Conservation (phyloP, 345 rosid species). For the Eucalyptus tenuipes region DNA sequence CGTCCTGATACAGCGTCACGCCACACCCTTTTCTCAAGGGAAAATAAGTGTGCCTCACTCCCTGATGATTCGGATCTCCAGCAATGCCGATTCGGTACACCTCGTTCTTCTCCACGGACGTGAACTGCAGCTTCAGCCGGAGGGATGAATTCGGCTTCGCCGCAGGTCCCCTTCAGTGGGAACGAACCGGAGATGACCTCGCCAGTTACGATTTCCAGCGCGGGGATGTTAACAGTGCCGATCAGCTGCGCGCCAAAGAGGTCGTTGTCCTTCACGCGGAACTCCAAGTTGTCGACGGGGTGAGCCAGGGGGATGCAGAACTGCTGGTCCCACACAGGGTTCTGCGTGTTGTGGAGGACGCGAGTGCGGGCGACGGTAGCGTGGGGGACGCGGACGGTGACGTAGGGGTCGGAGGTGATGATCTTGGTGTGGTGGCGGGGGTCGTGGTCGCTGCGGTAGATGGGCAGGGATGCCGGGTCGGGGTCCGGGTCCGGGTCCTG, state of each 20-base stretch:
- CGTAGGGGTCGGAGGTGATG: slow-evolving; percentile 80
- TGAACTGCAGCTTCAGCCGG: slow-evolving; percentile 44
- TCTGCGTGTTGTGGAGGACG: slow-evolving; percentile 51
- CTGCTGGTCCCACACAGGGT: slow-evolving; percentile 66
- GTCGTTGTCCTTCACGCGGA: slow-evolving; percentile 79
- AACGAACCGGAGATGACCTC: slow-evolving; percentile 38
- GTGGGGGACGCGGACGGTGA: slow-evolving; percentile 77
- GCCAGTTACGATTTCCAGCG: slow-evolving; percentile 22
- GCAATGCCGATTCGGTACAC: slow-evolving; percentile 37
- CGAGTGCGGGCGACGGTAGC: slow-evolving; percentile 78
- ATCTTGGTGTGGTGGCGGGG: slow-evolving; percentile 22
- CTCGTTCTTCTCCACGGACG: slow-evolving; percentile 49
- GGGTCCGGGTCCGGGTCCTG: neutral
- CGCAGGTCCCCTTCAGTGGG: slow-evolving; percentile 23
- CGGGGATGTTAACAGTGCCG: slow-evolving; percentile 48
- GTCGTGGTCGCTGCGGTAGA: neutral
- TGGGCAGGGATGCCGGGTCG: neutral
- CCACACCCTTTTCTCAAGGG: slow-evolving; percentile 65
- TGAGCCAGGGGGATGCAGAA: slow-evolving; percentile 67
- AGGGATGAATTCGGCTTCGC: slow-evolving; percentile 45
- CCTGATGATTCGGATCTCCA: slow-evolving; percentile 49
- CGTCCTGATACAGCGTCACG: slow-evolving; percentile 78
- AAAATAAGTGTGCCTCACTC: slow-evolving; percentile 62
- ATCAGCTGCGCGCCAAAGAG: slow-evolving; percentile 68
- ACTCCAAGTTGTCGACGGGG: slow-evolving; percentile 46